These are phyloP conservation scores for Spathaspora passalidarum DNA, from an alignment of 805 yeast species.

Conservation along the genomic window DNA sequence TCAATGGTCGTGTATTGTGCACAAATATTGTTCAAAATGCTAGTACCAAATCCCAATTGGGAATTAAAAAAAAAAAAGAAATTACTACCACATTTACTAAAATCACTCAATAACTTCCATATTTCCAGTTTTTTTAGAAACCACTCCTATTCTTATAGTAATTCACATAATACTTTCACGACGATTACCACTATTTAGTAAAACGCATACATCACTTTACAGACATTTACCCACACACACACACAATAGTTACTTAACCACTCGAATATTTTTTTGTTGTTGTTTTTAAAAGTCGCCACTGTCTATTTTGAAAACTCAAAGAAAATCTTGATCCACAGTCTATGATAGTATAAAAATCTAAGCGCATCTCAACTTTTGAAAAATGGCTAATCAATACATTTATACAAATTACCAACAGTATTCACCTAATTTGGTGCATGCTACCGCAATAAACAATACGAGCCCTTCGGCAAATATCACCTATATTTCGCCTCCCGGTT, in stretches of 20 bases:
- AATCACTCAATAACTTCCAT: not conserved
- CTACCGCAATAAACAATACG: slow-evolving; percentile 7
- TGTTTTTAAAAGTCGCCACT: not conserved
- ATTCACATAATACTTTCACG: not conserved
- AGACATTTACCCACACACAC: not conserved
- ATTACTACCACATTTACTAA: not conserved
- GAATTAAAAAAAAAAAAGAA: not conserved
- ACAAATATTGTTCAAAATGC: not conserved
- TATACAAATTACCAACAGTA: slow-evolving; percentile 32
- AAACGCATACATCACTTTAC: not conserved
- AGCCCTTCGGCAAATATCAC: slow-evolving; percentile 15
- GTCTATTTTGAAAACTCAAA: not conserved
- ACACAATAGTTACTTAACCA: not conserved
- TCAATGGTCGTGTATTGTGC: not conserved
- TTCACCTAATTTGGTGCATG: slow-evolving; percentile 28
- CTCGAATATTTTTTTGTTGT: not conserved
- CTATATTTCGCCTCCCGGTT: slow-evolving; percentile 21
- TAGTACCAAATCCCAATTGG: not conserved
- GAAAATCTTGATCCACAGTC: not conserved
- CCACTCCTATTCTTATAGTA: not conserved
- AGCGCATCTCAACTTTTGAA: not conserved
- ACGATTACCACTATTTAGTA: not conserved
- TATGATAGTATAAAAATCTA: not conserved
- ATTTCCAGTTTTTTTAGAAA: not conserved
- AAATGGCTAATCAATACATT: slow-evolving; percentile 36